These are phyloP conservation scores for carrot (Daucus carota) DNA, from an alignment of 129 eudicot species.

Conservation along the genomic window DNA sequence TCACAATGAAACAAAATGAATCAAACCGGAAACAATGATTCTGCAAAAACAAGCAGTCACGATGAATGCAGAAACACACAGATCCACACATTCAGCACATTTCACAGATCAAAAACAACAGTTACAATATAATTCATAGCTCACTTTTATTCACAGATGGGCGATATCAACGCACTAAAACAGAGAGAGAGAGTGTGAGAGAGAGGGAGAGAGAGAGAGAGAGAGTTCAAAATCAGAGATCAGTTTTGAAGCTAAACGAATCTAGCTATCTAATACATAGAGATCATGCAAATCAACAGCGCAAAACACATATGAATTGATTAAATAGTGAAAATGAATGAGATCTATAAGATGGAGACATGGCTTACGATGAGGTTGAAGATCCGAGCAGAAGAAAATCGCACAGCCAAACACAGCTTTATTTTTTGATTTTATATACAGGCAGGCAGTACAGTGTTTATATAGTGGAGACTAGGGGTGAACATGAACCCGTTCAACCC, in stretches of 20 bases:
- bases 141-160: not conserved
- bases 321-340: not conserved
- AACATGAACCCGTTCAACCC: no score
- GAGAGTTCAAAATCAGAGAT: not conserved
- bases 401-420: not conserved
- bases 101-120: not conserved
- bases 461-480: no score
- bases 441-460: no score
- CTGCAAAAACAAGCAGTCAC: not conserved
- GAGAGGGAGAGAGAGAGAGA: no score
- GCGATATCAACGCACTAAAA: not conserved
- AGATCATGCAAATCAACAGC: not conserved
- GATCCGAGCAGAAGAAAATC: not conserved
- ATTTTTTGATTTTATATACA: no score
- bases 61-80: not conserved
- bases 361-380: slow-evolving; percentile 1
- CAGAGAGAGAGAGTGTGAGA: no score
- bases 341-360: not conserved
- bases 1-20: not conserved
- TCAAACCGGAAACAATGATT: not conserved
- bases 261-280: not conserved
- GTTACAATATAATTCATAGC: not conserved
- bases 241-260: not conserved
- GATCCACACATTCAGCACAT: not conserved
- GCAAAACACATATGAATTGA: not conserved